Evolutionary conservation across 2,329 filamentous ascomycete genomes (phyloP), one percentile per base, ranked within the genome.

Genomic region (Colletotrichum spinosum): DNA sequence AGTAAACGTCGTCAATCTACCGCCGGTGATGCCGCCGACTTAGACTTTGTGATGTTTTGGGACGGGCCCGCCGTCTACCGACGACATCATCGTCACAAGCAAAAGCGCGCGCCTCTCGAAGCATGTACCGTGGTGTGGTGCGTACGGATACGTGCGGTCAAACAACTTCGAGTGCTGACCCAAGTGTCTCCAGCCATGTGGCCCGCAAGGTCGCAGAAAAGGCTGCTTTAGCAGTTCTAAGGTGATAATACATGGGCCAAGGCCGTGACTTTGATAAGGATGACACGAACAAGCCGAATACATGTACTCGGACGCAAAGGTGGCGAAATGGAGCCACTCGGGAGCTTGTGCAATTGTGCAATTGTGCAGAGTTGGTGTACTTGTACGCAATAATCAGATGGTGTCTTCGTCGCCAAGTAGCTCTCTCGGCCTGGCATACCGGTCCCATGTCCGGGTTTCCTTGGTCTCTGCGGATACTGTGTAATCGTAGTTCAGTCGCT

Each of bases 251-350:
- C 25, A 25, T 15, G 6, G 17, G 11, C 55, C 41, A 48, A 38
- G 69, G 68, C 70, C 70, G 72, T 72, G 25, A 52, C 34, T 49
- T 58, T n/a, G 52, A 17, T 56, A 39, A 42, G 34, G 34, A 38
- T 33, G 49, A 38, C 25, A 25, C 25, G 25, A 25, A 25, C 25
- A 25, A 25, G 25, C 25, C 25, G 25, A 25, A 25, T 25, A 25
- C 25, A 25, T 25, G 25, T 25, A 25, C 25, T 25, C 25, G 25
- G 4, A 25, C 25, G 25, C 25, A 25, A 25, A 25, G 25, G 55
- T 57, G 55, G 55, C 55, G 76, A 81, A 79, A 79, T 76, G 75
- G 74, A 77, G 77, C 77, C 76, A 72, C 70, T 71, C 69, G 73
- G 73, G 64, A 52, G 25, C 25, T 25, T 25, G 25, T 25, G 25